phyloP scores from a whole-genome alignment of 805 yeast species.

The Wickerhamomyces pijperi region DNA sequence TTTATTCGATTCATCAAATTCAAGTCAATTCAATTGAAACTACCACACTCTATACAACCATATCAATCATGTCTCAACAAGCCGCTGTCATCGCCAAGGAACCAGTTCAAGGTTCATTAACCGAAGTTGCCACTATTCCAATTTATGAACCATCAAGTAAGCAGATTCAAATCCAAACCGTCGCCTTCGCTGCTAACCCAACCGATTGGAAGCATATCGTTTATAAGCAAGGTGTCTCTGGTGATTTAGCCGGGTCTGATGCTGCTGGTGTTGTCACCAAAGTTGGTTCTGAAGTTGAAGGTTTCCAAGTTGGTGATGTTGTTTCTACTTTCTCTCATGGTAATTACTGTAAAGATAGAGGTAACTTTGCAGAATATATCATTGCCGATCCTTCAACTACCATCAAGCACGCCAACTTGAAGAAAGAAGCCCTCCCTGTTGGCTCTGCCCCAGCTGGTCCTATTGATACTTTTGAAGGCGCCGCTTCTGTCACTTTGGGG shows the following conservation, averaged over 20 bases:
- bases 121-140: conserved; percentile 6
- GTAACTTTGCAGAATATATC: conserved; percentile 50
- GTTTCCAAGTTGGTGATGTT: conserved; percentile 41
- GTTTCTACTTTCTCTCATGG: conserved; percentile 50
- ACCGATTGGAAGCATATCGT: conserved; percentile 59
- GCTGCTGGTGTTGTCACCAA: conserved; percentile 47
- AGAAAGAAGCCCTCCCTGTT: conserved; percentile 14
- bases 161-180: conserved; percentile 37
- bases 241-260: conserved; percentile 48
- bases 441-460: conserved; percentile 24
- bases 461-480: conserved; percentile 47
- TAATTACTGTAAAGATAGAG: conserved; percentile 32
- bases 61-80: not conserved
- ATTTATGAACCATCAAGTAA: conserved; percentile 7
- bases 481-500: conserved; percentile 40
- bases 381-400: conserved; percentile 30
- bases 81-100: conserved; percentile 11
- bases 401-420: conserved; percentile 18
- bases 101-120: conserved; percentile 9
- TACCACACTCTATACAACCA: too few relatives aligned
- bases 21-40: not conserved
- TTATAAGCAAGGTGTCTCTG: conserved; percentile 28
- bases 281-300: conserved; percentile 31
- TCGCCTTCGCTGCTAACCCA: conserved; percentile 53
- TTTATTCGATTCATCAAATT: too few relatives aligned